phyloP scores from a whole-genome alignment of 495 filamentous ascomycete species.

The Xylaria intraflava region DNA sequence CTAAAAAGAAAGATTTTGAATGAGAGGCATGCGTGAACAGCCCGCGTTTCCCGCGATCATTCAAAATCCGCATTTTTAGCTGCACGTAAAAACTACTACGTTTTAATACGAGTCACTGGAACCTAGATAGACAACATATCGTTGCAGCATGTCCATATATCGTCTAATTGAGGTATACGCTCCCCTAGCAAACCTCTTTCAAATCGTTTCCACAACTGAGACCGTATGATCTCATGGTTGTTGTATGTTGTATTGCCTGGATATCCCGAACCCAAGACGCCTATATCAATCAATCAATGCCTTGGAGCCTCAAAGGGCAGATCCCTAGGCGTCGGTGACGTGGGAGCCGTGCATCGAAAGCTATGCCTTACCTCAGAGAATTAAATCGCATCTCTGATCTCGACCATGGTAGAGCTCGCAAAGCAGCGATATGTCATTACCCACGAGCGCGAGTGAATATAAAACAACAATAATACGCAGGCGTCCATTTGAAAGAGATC shows the following conservation, averaged over 20 bases:
- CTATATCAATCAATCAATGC: slow-evolving; percentile 1
- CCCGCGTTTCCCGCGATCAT: not conserved
- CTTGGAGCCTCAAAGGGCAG: not conserved
- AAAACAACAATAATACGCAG: not conserved
- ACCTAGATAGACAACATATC: slow-evolving; percentile 1
- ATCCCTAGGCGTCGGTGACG: slow-evolving; percentile 1
- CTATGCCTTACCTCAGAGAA: slow-evolving; percentile 6
- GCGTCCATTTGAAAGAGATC: slow-evolving; percentile 1
- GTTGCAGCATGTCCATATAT: slow-evolving; percentile 10
- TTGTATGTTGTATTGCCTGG: slow-evolving; percentile 3
- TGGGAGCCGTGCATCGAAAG: slow-evolving; percentile 2
- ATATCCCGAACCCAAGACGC: slow-evolving; percentile 3
- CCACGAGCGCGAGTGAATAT: slow-evolving; percentile 6
- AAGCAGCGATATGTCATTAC: not conserved
- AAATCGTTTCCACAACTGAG: slow-evolving; percentile 1
- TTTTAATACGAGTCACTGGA: slow-evolving; percentile 4
- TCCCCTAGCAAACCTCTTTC: slow-evolving; percentile 11
- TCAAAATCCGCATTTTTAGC: not conserved
- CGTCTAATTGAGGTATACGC: slow-evolving; percentile 11
- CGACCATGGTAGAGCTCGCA: not conserved
- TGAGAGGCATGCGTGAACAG: no score
- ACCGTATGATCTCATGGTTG: not conserved
- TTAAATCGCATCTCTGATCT: slow-evolving; percentile 1
- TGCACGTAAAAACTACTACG: not conserved
- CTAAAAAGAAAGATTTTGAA: no score